Conservation (phyloP, 352 stramenopile genomes). For the Phytophthora fragariae region DNA sequence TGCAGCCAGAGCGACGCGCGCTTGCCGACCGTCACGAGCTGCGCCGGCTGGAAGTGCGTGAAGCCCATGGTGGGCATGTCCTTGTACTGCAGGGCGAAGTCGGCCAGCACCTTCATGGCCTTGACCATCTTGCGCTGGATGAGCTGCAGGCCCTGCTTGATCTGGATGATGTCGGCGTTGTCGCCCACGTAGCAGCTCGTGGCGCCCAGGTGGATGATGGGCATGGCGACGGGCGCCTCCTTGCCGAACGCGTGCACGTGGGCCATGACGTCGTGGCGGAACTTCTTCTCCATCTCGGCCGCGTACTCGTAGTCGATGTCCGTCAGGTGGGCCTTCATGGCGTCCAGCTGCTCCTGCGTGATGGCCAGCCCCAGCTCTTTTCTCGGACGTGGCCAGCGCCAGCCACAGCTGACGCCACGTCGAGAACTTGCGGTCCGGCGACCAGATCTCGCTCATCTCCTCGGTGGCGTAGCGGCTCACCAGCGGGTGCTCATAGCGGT, state of each 20-base stretch:
- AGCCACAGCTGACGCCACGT: slow-evolving; percentile 99
- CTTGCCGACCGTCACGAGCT: slow-evolving; percentile 99
- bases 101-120: slow-evolving; percentile 94
- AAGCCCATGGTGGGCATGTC: slow-evolving; percentile 98
- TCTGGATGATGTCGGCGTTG: slow-evolving; percentile 99
- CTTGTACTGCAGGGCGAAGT: slow-evolving; percentile 96
- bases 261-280: slow-evolving; percentile 99
- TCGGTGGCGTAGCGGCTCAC: slow-evolving; percentile 97
- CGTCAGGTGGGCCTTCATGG: slow-evolving; percentile 96
- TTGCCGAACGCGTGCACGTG: slow-evolving; percentile 99
- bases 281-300: slow-evolving; percentile 97
- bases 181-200: slow-evolving; percentile 99
- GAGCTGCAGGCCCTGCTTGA: slow-evolving; percentile 96
- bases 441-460: slow-evolving; percentile 99
- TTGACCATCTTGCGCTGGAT: slow-evolving; percentile 98
- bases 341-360: slow-evolving; percentile 96
- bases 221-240: slow-evolving; percentile 95
- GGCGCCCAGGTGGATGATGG: slow-evolving; percentile 99
- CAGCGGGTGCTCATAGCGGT: slow-evolving; percentile 91
- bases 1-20: slow-evolving; percentile 98
- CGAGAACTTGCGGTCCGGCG: slow-evolving; percentile 98
- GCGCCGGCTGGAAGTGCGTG: slow-evolving; percentile 99
- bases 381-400: slow-evolving; percentile 96
- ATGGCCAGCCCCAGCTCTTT: slow-evolving; percentile 98
- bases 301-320: slow-evolving; percentile 99